Evolutionary conservation across 176 grass and related monocot genomes (phyloP), one percentile per base, ranked within the genome.

Genomic region (Eleusine indica): DNA sequence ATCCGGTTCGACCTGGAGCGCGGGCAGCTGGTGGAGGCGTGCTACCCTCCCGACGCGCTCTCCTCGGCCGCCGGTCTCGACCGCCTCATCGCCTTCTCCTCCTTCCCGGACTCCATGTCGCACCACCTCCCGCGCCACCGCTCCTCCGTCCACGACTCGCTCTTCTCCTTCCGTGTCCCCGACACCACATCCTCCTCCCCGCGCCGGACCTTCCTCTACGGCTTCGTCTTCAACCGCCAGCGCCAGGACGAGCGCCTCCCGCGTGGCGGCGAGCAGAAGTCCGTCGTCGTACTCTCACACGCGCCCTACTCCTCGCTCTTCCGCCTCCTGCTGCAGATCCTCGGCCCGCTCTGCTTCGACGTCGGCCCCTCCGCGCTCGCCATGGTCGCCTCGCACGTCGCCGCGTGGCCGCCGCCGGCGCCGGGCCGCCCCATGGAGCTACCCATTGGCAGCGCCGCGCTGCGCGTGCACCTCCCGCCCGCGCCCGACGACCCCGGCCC

Each of bases 61-160:
- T 69, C 86, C 10, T 64, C 86, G 57, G 48, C 85, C 47, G 63
- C 71, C 66, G 88, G 90, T 83, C 89, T 90, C 57, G 93, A 91
- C 76, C 91, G 89, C 82, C 87, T 98, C 83, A 87, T 91, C 60
- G 87, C 96, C 51, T 98, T 95, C 91, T 98, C 96, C 85, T 98
- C 96, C 71, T 98, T 98, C 87, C 96, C 96, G 1, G 96, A 98
- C 72, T 98, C 96, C 87, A 98, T 95, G 93, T 98, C 96, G 41
- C 93, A 95, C 89, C 96, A 98, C 90, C 91, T 91, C 57, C 96
- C 91, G 71, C 90, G 91, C 78, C 88, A 94, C 86, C 79, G 88
- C 82, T 98, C 96, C 79, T 93, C 93, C 69, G 87, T 96, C 43
- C 91, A 95, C 89, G 96, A 98, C 76, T 98, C 91, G 43, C 94